phyloP scores from a whole-genome alignment of 306 rosid genomes.

The Lathyrus oleraceus region DNA sequence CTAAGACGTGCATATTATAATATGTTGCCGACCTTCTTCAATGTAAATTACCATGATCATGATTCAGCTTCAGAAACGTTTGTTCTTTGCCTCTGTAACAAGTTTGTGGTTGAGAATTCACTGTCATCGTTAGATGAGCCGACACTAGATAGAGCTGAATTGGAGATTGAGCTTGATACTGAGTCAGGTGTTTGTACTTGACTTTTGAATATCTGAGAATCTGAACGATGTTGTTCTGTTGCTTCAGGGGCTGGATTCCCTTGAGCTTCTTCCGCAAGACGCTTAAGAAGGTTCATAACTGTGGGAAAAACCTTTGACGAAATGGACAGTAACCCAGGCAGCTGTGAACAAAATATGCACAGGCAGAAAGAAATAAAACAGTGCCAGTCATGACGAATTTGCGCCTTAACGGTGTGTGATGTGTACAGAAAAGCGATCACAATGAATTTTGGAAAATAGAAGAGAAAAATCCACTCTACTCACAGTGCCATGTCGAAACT shows the following conservation, averaged over 20 bases:
- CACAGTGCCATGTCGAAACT: slow-evolving; percentile 71
- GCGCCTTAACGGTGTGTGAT: neutral
- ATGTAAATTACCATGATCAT: slow-evolving; percentile 34
- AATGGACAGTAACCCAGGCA: slow-evolving; percentile 68
- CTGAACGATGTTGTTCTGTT: slow-evolving; percentile 35
- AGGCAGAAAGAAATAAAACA: slow-evolving; percentile 19
- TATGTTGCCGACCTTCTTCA: slow-evolving; percentile 15
- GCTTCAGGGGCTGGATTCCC: slow-evolving; percentile 47
- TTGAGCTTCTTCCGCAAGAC: slow-evolving; percentile 79
- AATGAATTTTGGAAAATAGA: neutral
- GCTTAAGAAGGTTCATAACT: slow-evolving; percentile 71
- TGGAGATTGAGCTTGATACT: slow-evolving; percentile 42
- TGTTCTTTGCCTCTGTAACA: slow-evolving; percentile 55
- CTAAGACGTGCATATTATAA: slow-evolving; percentile 21
- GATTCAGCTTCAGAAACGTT: slow-evolving; percentile 46
- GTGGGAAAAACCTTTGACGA: slow-evolving; percentile 75
- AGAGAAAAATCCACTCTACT: slow-evolving; percentile 36
- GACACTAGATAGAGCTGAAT: slow-evolving; percentile 53
- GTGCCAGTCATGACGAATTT: neutral
- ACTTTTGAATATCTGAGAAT: slow-evolving; percentile 50
- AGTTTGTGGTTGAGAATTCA: slow-evolving; percentile 54
- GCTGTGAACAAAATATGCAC: slow-evolving; percentile 49
- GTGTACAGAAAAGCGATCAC: neutral
- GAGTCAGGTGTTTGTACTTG: slow-evolving; percentile 49
- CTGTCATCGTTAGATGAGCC: slow-evolving; percentile 45